These are phyloP conservation scores for Daldinia bambusicola DNA, from an alignment of 495 filamentous ascomycete species.

Conservation along the genomic window DNA sequence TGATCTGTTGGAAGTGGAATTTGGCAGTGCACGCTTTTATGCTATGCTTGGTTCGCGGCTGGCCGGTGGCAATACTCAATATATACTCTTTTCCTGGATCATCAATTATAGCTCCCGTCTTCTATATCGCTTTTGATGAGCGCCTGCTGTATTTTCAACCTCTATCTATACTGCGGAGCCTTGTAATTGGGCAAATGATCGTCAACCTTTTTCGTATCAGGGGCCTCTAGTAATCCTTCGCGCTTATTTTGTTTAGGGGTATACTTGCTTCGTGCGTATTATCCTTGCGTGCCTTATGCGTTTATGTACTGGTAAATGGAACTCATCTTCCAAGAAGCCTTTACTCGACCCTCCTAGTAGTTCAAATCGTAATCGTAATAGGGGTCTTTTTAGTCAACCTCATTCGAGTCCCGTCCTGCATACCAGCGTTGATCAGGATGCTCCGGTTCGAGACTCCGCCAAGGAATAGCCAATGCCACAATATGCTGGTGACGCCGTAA, in stretches of 20 bases:
- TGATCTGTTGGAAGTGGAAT: not conserved
- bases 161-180: not conserved
- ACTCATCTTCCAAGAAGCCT: not conserved
- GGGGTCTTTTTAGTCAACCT: slow-evolving; percentile 65
- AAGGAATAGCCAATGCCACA: slow-evolving; percentile 77
- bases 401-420: slow-evolving; percentile 74
- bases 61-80: not conserved
- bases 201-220: no score
- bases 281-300: not conserved
- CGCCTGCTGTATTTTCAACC: not conserved
- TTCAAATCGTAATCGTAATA: slow-evolving; percentile 63
- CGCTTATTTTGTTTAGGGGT: not conserved
- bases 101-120: not conserved
- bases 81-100: not conserved
- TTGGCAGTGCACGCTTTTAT: not conserved
- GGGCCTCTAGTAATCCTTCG: not conserved
- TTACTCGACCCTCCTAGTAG: not conserved
- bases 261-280: not conserved
- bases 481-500: slow-evolving; percentile 69
- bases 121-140: not conserved
- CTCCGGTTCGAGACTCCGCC: slow-evolving; percentile 68
- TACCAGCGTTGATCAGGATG: slow-evolving; percentile 80
- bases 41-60: not conserved
- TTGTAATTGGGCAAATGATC: no score
- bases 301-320: no score